Evolutionary conservation across 139 green algal genomes (phyloP).

Genomic region (Pseudopediastrum boryanum): DNA sequence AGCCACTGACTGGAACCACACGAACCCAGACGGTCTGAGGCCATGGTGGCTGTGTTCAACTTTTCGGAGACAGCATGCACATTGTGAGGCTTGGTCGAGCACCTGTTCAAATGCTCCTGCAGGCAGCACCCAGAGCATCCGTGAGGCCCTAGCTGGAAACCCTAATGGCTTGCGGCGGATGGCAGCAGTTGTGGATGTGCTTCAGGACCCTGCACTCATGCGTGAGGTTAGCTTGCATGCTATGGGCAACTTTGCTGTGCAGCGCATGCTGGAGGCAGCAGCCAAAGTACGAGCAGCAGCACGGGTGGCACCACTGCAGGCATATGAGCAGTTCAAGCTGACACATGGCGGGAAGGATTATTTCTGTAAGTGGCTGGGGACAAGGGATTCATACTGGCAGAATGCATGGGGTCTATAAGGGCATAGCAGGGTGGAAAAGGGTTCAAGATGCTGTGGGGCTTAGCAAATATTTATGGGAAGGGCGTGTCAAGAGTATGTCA

Average conservation of each 20-base stretch:
- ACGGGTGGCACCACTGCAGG: neutral
- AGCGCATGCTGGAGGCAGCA: constrained; percentile 26
- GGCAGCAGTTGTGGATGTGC: neutral
- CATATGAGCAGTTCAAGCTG: neutral
- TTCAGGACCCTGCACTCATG: neutral
- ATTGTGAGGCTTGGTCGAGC: too few relatives aligned
- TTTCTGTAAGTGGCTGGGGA: constrained; percentile 8
- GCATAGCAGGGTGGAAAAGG: too few relatives aligned
- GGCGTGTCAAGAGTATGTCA: too few relatives aligned
- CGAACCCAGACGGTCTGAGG: too few relatives aligned
- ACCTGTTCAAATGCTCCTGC: too few relatives aligned
- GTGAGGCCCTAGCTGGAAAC: constrained; percentile 4
- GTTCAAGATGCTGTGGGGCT: too few relatives aligned
- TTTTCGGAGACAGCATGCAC: too few relatives aligned
- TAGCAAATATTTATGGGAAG: too few relatives aligned
- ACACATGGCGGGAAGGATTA: constrained; percentile 10
- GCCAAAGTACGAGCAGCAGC: constrained; percentile 14
- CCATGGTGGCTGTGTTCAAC: too few relatives aligned
- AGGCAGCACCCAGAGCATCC: neutral
- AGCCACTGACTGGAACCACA: too few relatives aligned
- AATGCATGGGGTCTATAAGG: too few relatives aligned
- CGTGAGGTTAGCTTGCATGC: neutral
- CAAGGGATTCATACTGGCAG: too few relatives aligned
- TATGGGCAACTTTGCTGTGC: constrained; percentile 28
- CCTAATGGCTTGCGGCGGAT: neutral